These are phyloP conservation scores for Trypanosoma melophagium DNA, from an alignment of 208 protist species.

Conservation along the genomic window DNA sequence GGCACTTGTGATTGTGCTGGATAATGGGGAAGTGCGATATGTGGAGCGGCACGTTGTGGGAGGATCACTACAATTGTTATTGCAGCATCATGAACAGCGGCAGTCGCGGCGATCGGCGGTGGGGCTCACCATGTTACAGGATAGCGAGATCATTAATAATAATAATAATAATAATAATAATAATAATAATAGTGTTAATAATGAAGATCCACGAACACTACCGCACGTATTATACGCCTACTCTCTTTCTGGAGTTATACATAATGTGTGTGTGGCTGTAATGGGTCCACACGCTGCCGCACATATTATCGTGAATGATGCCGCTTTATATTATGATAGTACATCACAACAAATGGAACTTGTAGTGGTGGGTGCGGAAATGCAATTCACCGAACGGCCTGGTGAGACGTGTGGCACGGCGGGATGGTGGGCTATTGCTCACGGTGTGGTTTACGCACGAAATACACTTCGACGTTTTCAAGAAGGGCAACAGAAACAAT, in stretches of 20 bases:
- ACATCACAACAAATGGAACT: conserved; percentile 35
- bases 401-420: neutral
- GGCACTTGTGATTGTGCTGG: conserved; percentile 61
- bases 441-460: conserved; percentile 18
- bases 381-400: neutral
- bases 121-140: conserved; percentile 13
- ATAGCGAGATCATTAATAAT: no score
- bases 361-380: conserved; percentile 31
- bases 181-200: neutral
- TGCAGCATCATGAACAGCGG: conserved; percentile 39
- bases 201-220: conserved; percentile 18
- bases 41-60: conserved; percentile 54
- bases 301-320: conserved; percentile 39
- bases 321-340: conserved; percentile 37
- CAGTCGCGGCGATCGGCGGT: conserved; percentile 18
- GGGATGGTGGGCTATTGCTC: conserved; percentile 39
- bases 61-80: conserved; percentile 50
- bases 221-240: conserved; percentile 73
- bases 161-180: no score
- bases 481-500: neutral
- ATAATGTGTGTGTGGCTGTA: conserved; percentile 28
- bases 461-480: conserved; percentile 5
- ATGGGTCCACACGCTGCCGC: conserved; percentile 18
- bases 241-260: conserved; percentile 32
- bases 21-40: conserved; percentile 56